Percentiles rank a stretch among this genome's conserved stretches.
phyloP scores from a whole-genome alignment of 2,329 filamentous ascomycete genomes.

The Didymella lethalis region DNA sequence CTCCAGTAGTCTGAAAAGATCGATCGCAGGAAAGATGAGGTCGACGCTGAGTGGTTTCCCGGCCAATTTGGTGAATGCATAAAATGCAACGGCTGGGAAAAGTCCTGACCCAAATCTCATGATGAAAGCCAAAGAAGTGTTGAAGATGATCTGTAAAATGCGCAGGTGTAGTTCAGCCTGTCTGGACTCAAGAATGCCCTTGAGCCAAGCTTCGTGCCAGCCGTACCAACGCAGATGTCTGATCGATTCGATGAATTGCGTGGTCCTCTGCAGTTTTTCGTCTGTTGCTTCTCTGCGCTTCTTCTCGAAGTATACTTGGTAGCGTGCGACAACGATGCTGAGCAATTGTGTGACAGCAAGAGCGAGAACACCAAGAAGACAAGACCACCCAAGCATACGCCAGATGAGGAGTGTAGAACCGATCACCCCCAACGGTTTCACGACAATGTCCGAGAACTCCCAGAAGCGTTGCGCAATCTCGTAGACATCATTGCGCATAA shows the following conservation, averaged over 20 bases:
- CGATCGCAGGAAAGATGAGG: slow-evolving; percentile 84
- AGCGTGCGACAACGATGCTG: slow-evolving; percentile 72
- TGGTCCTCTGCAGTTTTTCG: slow-evolving; percentile 77
- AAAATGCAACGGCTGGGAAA: slow-evolving; percentile 83
- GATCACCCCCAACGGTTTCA: slow-evolving; percentile 78
- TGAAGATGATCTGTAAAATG: slow-evolving; percentile 70
- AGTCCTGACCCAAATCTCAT: slow-evolving; percentile 76
- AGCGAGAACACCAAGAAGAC: slow-evolving; percentile 75
- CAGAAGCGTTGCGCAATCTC: slow-evolving; percentile 85
- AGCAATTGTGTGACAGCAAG: slow-evolving; percentile 72
- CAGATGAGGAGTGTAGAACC: slow-evolving; percentile 78
- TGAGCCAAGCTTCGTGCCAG: slow-evolving; percentile 80
- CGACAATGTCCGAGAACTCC: slow-evolving; percentile 81
- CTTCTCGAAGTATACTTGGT: slow-evolving; percentile 73
- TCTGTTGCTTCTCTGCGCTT: slow-evolving; percentile 78
- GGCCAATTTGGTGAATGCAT: slow-evolving; percentile 77
- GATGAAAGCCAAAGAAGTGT: slow-evolving; percentile 69
- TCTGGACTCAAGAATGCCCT: slow-evolving; percentile 71
- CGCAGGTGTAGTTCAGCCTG: slow-evolving; percentile 71
- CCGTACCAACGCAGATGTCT: slow-evolving; percentile 82
- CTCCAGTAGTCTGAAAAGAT: slow-evolving; percentile 80
- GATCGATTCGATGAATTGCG: slow-evolving; percentile 87
- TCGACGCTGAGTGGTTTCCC: slow-evolving; percentile 75
- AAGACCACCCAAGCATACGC: slow-evolving; percentile 81
- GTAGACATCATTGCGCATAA: slow-evolving; percentile 84